A percentile compares a stretch with the other conserved stretches of the same genome.
Conservation (phyloP, 768 basidiomycete species). For the Pisolithus orientalis region DNA sequence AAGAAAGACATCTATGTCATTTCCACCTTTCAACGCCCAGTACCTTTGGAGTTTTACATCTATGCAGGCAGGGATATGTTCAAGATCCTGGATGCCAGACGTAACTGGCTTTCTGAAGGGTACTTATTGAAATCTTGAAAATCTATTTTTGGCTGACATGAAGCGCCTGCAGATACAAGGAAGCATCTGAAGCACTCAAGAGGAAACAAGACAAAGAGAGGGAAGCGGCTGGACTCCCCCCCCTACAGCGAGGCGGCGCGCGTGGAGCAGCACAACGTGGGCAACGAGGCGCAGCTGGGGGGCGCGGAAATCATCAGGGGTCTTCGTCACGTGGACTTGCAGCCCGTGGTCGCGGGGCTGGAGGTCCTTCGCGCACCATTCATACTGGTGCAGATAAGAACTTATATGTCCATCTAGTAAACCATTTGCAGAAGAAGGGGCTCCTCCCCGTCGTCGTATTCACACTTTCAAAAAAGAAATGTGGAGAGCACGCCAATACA, state of each 20-base stretch:
- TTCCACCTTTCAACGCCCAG: slow-evolving; percentile 91
- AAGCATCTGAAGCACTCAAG: slow-evolving; percentile 80
- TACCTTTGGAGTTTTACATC: slow-evolving; percentile 93
- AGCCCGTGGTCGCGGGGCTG: slow-evolving; percentile 35
- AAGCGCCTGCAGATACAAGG: slow-evolving; percentile 61
- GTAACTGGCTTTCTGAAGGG: slow-evolving; percentile 73
- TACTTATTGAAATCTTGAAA: slow-evolving; percentile 22
- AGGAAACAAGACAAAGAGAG: slow-evolving; percentile 98
- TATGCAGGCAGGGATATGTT: slow-evolving; percentile 91
- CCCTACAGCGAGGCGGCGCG: slow-evolving; percentile 79
- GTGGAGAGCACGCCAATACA: slow-evolving; percentile 93
- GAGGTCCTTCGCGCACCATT: slow-evolving; percentile 48
- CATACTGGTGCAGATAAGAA: slow-evolving; percentile 80
- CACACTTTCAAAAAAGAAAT: slow-evolving; percentile 93
- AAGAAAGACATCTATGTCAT: slow-evolving; percentile 99
- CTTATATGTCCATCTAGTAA: slow-evolving; percentile 88
- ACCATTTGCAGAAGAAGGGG: slow-evolving; percentile 75
- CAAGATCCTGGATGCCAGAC: slow-evolving; percentile 84
- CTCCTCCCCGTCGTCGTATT: slow-evolving; percentile 95
- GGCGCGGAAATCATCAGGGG: slow-evolving; percentile 51
- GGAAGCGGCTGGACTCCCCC: slow-evolving; percentile 87
- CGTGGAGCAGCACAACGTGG: slow-evolving; percentile 56
- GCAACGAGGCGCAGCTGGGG: slow-evolving; percentile 39
- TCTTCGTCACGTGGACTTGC: slow-evolving; percentile 35
- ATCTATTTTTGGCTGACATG: slow-evolving; percentile 1